Evolutionary conservation across 352 stramenopile species (phyloP).

Genomic region (Phytophthora pini): DNA sequence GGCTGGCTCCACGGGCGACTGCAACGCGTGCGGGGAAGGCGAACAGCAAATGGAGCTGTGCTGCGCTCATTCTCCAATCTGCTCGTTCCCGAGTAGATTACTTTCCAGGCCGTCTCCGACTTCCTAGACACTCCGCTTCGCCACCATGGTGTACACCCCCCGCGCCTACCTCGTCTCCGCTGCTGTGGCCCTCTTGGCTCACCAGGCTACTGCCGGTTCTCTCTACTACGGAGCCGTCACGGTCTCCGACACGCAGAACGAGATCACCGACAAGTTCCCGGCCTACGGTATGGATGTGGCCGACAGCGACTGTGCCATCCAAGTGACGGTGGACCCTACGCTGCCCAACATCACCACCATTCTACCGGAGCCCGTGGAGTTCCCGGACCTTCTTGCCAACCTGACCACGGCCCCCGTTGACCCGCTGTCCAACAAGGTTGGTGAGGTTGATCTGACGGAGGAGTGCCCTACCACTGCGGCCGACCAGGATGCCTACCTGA

Average conservation of each 20-base stretch:
- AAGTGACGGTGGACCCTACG: conserved; percentile 29
- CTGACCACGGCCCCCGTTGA: conserved; percentile 15
- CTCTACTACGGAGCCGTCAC: conserved; percentile 28
- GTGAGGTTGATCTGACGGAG: conserved; percentile 14
- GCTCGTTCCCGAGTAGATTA: conserved; percentile 33
- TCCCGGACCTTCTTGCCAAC: conserved; percentile 34
- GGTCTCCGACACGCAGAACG: conserved; percentile 9
- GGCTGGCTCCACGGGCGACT: conserved; percentile 6
- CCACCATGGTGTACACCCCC: conserved; percentile 34
- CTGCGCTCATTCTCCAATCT: conserved; percentile 34
- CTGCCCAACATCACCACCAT: conserved; percentile 33
- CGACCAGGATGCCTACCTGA: conserved; percentile 20
- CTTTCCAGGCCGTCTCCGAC: conserved; percentile 12
- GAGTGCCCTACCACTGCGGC: conserved; percentile 10
- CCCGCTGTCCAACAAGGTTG: conserved; percentile 22
- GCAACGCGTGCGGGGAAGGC: conserved; percentile 7
- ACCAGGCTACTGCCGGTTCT: conserved; percentile 23
- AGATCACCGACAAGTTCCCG: conserved; percentile 27
- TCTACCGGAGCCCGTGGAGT: conserved; percentile 18
- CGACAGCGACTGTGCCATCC: conserved; percentile 24
- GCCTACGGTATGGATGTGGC: conserved; percentile 15
- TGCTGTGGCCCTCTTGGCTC: conserved; percentile 20
- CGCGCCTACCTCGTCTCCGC: conserved; percentile 28
- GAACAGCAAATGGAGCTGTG: conserved; percentile 15
- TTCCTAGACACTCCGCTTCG: conserved; percentile 3